These are phyloP conservation scores for Fusarium chlamydosporum DNA, from an alignment of 2,329 filamentous ascomycete genomes.

Conservation along the genomic window DNA sequence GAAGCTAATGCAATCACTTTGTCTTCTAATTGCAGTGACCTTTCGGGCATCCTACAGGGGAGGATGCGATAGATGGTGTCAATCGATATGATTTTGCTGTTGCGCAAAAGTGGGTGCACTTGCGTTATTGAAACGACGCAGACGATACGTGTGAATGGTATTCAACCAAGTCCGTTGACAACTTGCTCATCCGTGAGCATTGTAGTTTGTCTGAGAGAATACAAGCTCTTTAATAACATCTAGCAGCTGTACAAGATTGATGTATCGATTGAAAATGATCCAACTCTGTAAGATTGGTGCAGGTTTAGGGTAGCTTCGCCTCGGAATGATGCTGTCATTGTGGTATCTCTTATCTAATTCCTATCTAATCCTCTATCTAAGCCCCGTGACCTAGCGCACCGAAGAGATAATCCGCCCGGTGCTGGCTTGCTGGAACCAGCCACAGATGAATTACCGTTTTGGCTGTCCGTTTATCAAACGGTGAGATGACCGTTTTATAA, in stretches of 20 bases:
- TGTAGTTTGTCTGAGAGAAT: no score
- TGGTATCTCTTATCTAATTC: neutral
- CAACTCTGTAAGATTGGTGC: neutral
- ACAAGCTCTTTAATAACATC: no score
- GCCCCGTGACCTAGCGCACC: neutral
- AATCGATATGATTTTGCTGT: no score
- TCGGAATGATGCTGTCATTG: neutral
- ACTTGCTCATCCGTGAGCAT: no score
- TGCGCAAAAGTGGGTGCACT: no score
- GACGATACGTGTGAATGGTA: no score
- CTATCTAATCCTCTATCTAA: neutral
- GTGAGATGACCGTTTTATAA: neutral
- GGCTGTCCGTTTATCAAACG: neutral
- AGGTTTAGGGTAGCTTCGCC: neutral
- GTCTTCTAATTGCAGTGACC: neutral
- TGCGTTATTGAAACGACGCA: no score
- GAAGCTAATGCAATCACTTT: slow-evolving; percentile 4
- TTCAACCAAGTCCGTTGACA: no score
- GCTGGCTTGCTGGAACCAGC: neutral
- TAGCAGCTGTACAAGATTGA: no score
- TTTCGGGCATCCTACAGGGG: no score
- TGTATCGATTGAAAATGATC: neutral
- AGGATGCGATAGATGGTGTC: no score
- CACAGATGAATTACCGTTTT: neutral
- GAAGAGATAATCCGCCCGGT: no score